Percentiles rank a stretch among this genome's conserved stretches.
phyloP scores from a whole-genome alignment of 2,329 filamentous ascomycete genomes.

The Beauveria scarabaeidicola region DNA sequence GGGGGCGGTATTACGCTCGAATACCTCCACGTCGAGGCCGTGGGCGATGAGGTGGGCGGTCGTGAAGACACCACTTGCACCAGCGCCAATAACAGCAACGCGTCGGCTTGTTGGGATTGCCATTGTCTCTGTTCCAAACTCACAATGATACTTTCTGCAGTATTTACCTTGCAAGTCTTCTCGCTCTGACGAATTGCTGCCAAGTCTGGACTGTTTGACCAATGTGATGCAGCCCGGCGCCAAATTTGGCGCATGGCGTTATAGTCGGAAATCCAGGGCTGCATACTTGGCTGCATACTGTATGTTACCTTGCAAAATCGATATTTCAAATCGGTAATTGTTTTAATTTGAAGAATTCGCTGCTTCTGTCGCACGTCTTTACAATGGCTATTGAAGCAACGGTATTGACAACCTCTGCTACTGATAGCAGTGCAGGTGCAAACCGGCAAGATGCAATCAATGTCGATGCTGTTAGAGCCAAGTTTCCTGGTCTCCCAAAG shows the following conservation, averaged over 20 bases:
- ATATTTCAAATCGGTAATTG: no score
- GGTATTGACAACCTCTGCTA: neutral
- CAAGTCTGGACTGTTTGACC: neutral
- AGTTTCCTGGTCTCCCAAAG: neutral
- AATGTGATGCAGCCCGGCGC: neutral
- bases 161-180: no score
- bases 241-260: neutral
- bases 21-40: neutral
- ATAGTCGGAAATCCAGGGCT: neutral
- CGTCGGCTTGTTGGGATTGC: neutral
- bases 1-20: neutral
- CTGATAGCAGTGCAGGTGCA: no score
- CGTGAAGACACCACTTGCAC: neutral
- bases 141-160: no score
- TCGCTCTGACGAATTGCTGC: neutral
- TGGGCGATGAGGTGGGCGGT: neutral
- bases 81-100: neutral
- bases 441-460: neutral
- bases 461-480: neutral
- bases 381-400: neutral
- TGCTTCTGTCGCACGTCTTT: no score
- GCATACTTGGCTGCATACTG: no score
- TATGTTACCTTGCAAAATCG: no score
- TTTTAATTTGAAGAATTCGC: no score
- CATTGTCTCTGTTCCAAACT: neutral